Base-by-base conservation (phyloP, 331 rosid genomes). In the Quercus lobata region DNA sequence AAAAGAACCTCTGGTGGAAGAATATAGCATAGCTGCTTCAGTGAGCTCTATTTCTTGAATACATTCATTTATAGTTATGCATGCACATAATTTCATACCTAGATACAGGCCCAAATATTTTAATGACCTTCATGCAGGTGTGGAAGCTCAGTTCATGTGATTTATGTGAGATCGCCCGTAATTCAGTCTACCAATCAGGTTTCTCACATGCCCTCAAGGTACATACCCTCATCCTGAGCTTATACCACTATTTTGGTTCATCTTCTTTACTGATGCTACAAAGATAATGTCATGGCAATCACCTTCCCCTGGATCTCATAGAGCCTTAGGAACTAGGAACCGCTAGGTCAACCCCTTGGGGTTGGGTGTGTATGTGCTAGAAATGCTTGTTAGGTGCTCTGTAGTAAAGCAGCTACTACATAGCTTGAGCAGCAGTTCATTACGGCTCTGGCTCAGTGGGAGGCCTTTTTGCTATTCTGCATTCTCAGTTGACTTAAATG, bases 111-210 rank as follows among this genome's bases (percentile, higher is more conserved):
- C 9, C 2, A 29, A 32, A 19, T 62, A 7, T 49, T 15, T 37
- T 30, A 22, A 41, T 7, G 32, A 18, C 32, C 25, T 80, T 37
- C 60, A 55, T 80, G 53, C 92, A 96, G 99, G 98, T 96, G 29
- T 96, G 99, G 99, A 96, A 93, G 85, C 84, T 96, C 83, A 96
- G 98, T 84, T 90, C 99, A 5, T 96, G 99, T 81, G 99, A 96
- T 79, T 83, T 96, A 69, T 96, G 98, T 87, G 99, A 96, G 88
- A 88, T 96, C 76, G 99, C 99, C 66, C 97, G 97, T 25, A 96
- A 96, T 82, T 96, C 99, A 0, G 99, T 96, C 77, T 96, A 92
- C 89, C 99, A 96, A 79, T 96, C 99, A 11, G 99, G 99, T 37
- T 96, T 96, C 88, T 93, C 99, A 54, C 98, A 96, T 81, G 97